These are phyloP conservation scores for Hansenula lynferdii DNA, from an alignment of 1,139 yeast genomes.

Conservation along the genomic window DNA sequence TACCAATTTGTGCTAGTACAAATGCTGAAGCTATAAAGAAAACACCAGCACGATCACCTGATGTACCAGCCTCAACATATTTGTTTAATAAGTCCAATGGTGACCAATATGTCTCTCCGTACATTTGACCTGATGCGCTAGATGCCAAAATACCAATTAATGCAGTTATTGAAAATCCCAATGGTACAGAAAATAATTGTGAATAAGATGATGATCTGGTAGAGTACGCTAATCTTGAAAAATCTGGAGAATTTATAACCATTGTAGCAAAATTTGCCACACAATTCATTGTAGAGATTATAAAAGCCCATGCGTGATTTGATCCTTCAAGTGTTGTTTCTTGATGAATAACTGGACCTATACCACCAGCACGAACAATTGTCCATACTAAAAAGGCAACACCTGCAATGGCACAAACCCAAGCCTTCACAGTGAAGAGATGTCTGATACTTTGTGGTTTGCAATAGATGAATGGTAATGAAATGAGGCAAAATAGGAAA, in stretches of 20 bases:
- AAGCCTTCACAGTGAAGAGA: conserved; percentile 30
- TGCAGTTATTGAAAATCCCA: conserved; percentile 28
- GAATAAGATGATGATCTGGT: conserved; percentile 25
- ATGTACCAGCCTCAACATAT: conserved; percentile 1
- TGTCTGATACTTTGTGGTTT: conserved; percentile 31
- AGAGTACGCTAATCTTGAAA: conserved; percentile 30
- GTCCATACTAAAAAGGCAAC: conserved; percentile 33
- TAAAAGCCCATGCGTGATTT: conserved; percentile 28
- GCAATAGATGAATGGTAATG: conserved; percentile 30
- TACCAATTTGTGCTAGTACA: conserved; percentile 53
- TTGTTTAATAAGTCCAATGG: conserved; percentile 28
- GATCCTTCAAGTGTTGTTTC: conserved; percentile 28
- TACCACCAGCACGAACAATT: conserved; percentile 28
- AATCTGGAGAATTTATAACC: conserved; percentile 34
- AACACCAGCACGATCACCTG: conserved; percentile 45
- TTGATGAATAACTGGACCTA: conserved; percentile 30
- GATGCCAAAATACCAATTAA: conserved; percentile 28
- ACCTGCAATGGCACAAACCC: conserved; percentile 28
- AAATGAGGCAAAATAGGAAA: conserved; percentile 30
- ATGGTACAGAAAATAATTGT: conserved; percentile 29
- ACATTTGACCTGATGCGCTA: conserved; percentile 27
- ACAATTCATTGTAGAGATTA: conserved; percentile 28
- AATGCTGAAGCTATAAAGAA: conserved; percentile 48
- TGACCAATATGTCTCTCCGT: conserved; percentile 30
- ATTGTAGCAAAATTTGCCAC: conserved; percentile 36